Base-by-base conservation (phyloP, 1,284 basidiomycete species). In the Boletus sp. region DNA sequence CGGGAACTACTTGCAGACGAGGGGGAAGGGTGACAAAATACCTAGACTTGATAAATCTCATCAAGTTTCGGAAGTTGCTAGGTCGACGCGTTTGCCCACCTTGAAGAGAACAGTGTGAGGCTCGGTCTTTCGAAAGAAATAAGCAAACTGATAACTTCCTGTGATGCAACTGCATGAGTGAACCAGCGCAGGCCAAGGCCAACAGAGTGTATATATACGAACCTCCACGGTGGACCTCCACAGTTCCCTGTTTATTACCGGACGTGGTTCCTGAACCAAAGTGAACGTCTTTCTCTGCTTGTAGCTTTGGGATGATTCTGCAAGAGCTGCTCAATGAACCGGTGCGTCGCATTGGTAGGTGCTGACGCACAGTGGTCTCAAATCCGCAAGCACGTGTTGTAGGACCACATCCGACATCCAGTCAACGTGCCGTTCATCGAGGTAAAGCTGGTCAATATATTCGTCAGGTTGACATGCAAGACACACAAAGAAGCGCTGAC, bases 71-170 rank as follows among this genome's bases (percentile, higher is more conserved):
- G 19, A 39, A 7, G 27, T n/a, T 16, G 19, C 17, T 7, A 14
- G 9, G 2, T 20, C 2, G 26, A 23, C 8, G 32, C 0, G 13
- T 27, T 35, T 41, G 16, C 51, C 16, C 48, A 82, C 87, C 75
- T 90, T 90, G 55, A 84, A 68, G n/a, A 88, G 69, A 8, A 89
- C 72, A 1, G 82, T 78, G 62, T 89, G 86, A 13, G 84, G 78
- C 49, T 88, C 85, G 3, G 77, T 79, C 61, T 80, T 82, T n/a
- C 85, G 77, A 54, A 90, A 72, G 64, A 89, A 90, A 61, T 86
- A 90, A 39, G 83, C 86, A 59, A 89, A 88, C 51, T 90, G 87
- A 59, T 90, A 90, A 0, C 72, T 75, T 51, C 87, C 87, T 90
- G 55, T 26, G 48, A 41, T 19, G 25, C 25, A 16, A 26, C 14